Base-by-base conservation (phyloP, 2,329 filamentous ascomycete genomes). In the Phyllachora maydis region DNA sequence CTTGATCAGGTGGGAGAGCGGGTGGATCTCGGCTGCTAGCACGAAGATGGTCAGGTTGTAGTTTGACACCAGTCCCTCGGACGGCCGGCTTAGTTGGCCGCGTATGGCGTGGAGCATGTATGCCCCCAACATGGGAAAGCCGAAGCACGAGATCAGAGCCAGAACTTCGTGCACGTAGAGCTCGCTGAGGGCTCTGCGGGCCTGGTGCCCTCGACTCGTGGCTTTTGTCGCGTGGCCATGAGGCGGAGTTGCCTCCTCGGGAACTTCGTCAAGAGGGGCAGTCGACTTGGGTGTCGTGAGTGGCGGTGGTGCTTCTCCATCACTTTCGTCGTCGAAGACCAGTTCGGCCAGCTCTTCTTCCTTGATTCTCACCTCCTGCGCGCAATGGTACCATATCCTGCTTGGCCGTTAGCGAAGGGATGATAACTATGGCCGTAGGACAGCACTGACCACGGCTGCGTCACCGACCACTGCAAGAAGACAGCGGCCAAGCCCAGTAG, bases 11-110 rank as follows among this genome's bases (percentile, higher is more conserved):
- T 93, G 83, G 2, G 77, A 67, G 23, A 82, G 52, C 1, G 85
- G 85, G 3, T 78, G 71, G 14, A 93, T 55, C 47, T 95, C 85
- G 4, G 85, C 77, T 1, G 76, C 78, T 11, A 92, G 59, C 3
- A 92, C 55, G 45, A 93, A 95, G 24, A 95, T 78, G 8, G 74
- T 82, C 26, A 95, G 57, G 44, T 93, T 93, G 49, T 85, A 90
- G 45, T 92, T 78, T 4, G 81, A 91, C 5, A 95, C 73, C 8
- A 95, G 55, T 2, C 78, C 78, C 42, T 90, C 82, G 0, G 81
- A 82, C 0, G 77, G 78, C 2, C 77, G 62, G 13, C 76, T 83
- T 11, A 95, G 64, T 36, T 85, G 79, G 6, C 61, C 63, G 23
- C 85, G 68, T 28, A 93, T 76, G 11, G 66, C 54, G 41, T 93